Percentiles rank a stretch among this genome's conserved stretches.
Evolutionary conservation across 495 filamentous ascomycete species (phyloP).

Genomic region (Oidiodendron maius): DNA sequence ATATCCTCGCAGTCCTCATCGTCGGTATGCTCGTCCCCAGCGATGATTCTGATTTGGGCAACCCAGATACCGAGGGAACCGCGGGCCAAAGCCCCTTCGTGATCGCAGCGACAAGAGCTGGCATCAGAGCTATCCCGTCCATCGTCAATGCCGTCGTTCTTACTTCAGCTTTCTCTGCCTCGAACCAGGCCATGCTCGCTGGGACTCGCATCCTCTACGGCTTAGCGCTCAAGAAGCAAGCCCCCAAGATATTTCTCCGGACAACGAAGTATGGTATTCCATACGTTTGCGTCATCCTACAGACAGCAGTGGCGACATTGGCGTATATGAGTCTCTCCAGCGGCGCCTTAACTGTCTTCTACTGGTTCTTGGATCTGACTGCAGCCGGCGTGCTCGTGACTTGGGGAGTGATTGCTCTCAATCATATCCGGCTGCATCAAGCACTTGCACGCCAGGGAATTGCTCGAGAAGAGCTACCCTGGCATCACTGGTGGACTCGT

Average conservation of each 20-base stretch:
- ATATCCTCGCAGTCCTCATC: conserved; percentile 5
- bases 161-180: conserved; percentile 63
- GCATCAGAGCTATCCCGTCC: conserved; percentile 52
- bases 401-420: conserved; percentile 42
- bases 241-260: conserved; percentile 44
- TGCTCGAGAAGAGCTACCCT: conserved; percentile 30
- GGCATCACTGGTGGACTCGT: conserved; percentile 38
- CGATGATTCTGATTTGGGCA: conserved; percentile 47
- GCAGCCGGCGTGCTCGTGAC: conserved; percentile 49
- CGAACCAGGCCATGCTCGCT: conserved; percentile 52
- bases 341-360: conserved; percentile 51
- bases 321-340: conserved; percentile 52
- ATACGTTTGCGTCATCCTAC: conserved; percentile 46
- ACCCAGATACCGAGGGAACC: conserved; percentile 35
- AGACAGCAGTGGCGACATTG: conserved; percentile 44
- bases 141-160: conserved; percentile 63
- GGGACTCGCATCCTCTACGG: conserved; percentile 59
- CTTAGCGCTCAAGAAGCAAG: conserved; percentile 53
- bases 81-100: conserved; percentile 65
- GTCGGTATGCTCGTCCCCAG: conserved; percentile 45
- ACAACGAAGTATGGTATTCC: conserved; percentile 55
- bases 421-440: conserved; percentile 38
- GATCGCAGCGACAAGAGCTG: conserved; percentile 56
- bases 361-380: conserved; percentile 50
- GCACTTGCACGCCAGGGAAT: conserved; percentile 39